phyloP scores from a whole-genome alignment of 148 eudicot genomes.

The Persicaria tinctoria region DNA sequence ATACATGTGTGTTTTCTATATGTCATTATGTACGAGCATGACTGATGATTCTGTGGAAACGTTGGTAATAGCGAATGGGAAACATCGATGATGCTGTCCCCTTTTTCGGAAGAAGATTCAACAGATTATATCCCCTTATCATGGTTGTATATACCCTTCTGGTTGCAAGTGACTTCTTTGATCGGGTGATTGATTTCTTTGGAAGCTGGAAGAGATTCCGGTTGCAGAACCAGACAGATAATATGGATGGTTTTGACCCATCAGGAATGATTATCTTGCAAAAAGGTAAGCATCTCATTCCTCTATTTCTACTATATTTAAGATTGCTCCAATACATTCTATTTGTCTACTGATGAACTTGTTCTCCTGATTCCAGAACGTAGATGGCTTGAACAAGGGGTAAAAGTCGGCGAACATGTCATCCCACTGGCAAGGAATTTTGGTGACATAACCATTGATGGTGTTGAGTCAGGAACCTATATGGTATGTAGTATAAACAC shows the following conservation, averaged over 20 bases:
- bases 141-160: slow-evolving; percentile 82
- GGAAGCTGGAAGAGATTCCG: slow-evolving; percentile 85
- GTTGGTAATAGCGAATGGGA: slow-evolving; percentile 70
- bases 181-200: slow-evolving; percentile 56
- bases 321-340: too few relatives aligned
- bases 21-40: background rate
- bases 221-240: slow-evolving; percentile 57
- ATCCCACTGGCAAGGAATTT: slow-evolving; percentile 87
- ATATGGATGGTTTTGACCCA: slow-evolving; percentile 86
- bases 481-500: background rate
- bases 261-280: slow-evolving; percentile 83
- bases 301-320: background rate
- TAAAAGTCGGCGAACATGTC: slow-evolving; percentile 72
- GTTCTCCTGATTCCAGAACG: slow-evolving; percentile 37
- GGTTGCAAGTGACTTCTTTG: slow-evolving; percentile 87
- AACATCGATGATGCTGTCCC: slow-evolving; percentile 86
- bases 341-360: too few relatives aligned
- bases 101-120: slow-evolving; percentile 75
- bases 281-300: slow-evolving; percentile 39
- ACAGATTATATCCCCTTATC: slow-evolving; percentile 80
- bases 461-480: slow-evolving; percentile 49
- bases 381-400: slow-evolving; percentile 87
- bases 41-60: background rate
- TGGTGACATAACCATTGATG: slow-evolving; percentile 42
- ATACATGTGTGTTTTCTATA: background rate